Evolutionary conservation across 1,284 basidiomycete genomes (phyloP).

Genomic region (Apiotrichum siamense): DNA sequence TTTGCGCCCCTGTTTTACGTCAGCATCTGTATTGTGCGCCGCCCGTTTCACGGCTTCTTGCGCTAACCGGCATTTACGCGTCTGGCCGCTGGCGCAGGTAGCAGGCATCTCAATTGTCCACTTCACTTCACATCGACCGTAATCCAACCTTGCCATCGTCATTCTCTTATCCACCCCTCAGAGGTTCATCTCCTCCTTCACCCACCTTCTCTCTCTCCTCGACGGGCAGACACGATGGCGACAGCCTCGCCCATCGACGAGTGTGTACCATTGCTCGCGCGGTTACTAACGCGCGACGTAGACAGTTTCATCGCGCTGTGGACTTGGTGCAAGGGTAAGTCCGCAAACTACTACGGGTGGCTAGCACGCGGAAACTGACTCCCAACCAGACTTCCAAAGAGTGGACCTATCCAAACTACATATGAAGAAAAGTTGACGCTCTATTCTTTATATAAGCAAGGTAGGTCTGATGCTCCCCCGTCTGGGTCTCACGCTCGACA

Average conservation of each 20-base stretch:
- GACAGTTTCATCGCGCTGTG: constrained; percentile 86
- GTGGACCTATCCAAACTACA: constrained; percentile 89
- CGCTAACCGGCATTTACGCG: no score
- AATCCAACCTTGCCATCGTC: no score
- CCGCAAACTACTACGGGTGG: no score
- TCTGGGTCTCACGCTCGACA: constrained; percentile 5
- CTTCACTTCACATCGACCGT: no score
- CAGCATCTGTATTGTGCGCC: no score
- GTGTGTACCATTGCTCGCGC: constrained; percentile 14
- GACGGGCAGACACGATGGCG: constrained; percentile 7
- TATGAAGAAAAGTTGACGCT: constrained; percentile 95
- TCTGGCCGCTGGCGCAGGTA: no score
- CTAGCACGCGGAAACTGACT: neutral
- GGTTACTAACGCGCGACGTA: constrained; percentile 24
- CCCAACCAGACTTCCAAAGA: constrained; percentile 68
- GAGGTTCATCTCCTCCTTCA: neutral
- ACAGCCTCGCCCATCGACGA: constrained; percentile 22
- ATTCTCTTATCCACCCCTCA: neutral
- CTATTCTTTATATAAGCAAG: constrained; percentile 94
- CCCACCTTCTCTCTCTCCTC: neutral
- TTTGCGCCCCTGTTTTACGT: no score
- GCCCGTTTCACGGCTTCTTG: no score
- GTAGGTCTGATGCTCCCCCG: constrained; percentile 47
- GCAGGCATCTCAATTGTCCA: no score
- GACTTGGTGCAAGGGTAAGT: constrained; percentile 71